Conservation (phyloP, 2,329 filamentous ascomycete genomes). For the Coniochaeta sp. region DNA sequence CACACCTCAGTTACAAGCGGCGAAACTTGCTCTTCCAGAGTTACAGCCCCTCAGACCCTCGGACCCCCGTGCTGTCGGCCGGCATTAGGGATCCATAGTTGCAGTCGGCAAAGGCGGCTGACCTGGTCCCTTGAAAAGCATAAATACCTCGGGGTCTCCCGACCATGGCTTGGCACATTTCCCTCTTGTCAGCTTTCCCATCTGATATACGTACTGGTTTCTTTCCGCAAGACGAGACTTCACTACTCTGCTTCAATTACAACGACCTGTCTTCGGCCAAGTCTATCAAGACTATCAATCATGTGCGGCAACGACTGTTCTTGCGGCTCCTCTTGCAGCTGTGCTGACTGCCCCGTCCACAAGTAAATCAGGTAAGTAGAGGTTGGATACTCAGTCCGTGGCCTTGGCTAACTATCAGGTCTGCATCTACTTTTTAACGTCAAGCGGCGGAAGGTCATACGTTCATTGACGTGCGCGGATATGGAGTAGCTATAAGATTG, state of each 20-base stretch:
- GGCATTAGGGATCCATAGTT: not conserved
- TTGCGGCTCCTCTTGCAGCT: slow-evolving; percentile 1
- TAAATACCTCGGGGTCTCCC: slow-evolving; percentile 2
- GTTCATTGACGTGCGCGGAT: not conserved
- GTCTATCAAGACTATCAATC: too few relatives aligned
- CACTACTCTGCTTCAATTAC: too few relatives aligned
- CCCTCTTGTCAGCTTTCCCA: not conserved
- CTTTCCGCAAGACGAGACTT: not conserved
- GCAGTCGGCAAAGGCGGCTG: slow-evolving; percentile 1
- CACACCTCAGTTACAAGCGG: not conserved
- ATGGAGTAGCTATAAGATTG: not conserved
- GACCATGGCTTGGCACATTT: not conserved
- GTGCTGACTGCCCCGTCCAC: slow-evolving; percentile 1
- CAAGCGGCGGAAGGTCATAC: not conserved
- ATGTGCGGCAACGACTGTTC: slow-evolving; percentile 2
- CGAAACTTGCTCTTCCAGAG: not conserved
- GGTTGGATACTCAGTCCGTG: not conserved
- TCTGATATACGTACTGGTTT: not conserved
- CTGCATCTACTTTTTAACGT: not conserved
- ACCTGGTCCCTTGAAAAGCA: not conserved
- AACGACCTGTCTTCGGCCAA: too few relatives aligned
- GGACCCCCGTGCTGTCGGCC: not conserved
- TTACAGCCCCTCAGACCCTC: not conserved
- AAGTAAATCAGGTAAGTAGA: not conserved
- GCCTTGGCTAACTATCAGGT: not conserved